A percentile compares a stretch with the other conserved stretches of the same genome.
These are phyloP conservation scores for Boeremia lycopersici DNA, from an alignment of 2,329 filamentous ascomycete genomes.

Conservation along the genomic window DNA sequence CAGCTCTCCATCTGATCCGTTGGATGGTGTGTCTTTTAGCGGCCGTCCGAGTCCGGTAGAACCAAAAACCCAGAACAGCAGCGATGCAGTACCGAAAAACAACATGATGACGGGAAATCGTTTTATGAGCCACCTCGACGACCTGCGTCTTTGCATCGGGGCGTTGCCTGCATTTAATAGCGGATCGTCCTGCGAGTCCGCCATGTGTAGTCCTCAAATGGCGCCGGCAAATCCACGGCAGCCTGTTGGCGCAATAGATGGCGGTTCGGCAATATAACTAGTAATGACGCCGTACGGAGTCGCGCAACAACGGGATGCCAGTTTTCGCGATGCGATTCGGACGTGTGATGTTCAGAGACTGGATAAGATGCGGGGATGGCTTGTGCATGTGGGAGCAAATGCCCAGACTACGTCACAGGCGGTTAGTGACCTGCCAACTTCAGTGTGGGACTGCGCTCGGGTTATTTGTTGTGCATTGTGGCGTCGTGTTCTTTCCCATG, in stretches of 20 bases:
- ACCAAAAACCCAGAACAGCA: conserved; percentile 34
- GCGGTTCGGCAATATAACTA: conserved; percentile 3
- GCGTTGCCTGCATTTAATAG: conserved; percentile 15
- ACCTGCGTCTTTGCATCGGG: conserved; percentile 7
- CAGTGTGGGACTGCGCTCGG: background rate
- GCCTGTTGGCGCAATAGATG: background rate
- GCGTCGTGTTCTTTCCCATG: conserved; percentile 4
- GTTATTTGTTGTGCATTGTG: conserved; percentile 6
- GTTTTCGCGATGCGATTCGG: background rate
- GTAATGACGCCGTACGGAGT: conserved; percentile 6
- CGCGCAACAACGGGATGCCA: conserved; percentile 4
- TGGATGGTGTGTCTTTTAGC: conserved; percentile 4
- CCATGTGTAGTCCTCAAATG: conserved; percentile 8
- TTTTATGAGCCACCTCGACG: conserved; percentile 25
- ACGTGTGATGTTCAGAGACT: conserved; percentile 15
- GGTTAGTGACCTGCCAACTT: conserved; percentile 9
- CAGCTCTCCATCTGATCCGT: conserved; percentile 22
- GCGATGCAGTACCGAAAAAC: conserved; percentile 24
- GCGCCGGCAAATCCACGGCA: conserved; percentile 10
- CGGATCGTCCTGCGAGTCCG: conserved; percentile 12
- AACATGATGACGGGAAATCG: conserved; percentile 26
- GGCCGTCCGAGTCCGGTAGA: conserved; percentile 8
- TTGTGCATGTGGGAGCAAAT: background rate
- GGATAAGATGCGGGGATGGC: conserved; percentile 15
- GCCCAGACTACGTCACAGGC: conserved; percentile 3